Base-by-base conservation (phyloP, 805 yeast species). In the Diddensiella caesifluorescens region DNA sequence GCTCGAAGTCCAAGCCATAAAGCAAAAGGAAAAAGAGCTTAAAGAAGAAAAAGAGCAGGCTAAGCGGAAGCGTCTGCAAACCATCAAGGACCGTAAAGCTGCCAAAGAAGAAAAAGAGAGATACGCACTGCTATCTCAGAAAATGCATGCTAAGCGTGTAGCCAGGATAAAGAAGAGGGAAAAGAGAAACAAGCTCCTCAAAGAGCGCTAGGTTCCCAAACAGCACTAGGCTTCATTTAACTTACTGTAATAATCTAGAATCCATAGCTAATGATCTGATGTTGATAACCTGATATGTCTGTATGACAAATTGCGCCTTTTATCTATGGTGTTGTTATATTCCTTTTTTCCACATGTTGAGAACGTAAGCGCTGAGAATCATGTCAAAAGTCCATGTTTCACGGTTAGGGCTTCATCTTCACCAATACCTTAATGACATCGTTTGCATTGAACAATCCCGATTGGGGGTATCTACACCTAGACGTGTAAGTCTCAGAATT, bases 111-210 rank as follows among this genome's bases (percentile, higher is more conserved):
- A 90, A 63, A 78, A 77, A 63, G 97, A 90, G 61, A 76, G 98
- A 55, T 85, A 80, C 58, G 95, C 83, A 56, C 71, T 70, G 57
- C 61, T 90, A 59, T 92, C 95, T 9, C 73, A 76, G 43, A 86
- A 83, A 64, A 85, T 90, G 95, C 90, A 87, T 60, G 83, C 83
- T 32, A 89, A 88, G 79, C 83, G 79, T 69, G 84, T 88, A 30
- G 97, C 88, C 50, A 77, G 98, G 65, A 61, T 90, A 67, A 80
- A 83, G 67, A 80, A 83, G 69, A 80, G 83, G 59, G 98, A 90
- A 61, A 90, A 90, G 82, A 80, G 97, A 67, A 90, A 89, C 69
- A 90, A 90, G 68, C 69, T 88, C 56, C 78, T 89, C 61, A 87
- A 81, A 61, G 97, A 89, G 59, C 95, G 97, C 63, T 83, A 52